Conservation (phyloP, 345 rosid species). For the Gossypium rotundifolium region DNA sequence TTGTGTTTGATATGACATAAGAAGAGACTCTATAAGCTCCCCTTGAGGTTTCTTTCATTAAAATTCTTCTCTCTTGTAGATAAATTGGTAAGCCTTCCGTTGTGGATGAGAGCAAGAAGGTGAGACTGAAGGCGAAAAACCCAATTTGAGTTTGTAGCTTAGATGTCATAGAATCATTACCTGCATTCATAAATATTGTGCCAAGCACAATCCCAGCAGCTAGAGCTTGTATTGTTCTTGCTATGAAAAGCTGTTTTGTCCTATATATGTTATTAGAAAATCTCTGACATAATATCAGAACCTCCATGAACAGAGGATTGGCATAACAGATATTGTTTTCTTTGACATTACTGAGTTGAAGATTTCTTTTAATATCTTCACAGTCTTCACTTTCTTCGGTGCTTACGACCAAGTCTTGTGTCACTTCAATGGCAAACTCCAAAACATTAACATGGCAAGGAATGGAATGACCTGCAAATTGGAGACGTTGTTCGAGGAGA, state of each 20-base stretch:
- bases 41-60: background rate
- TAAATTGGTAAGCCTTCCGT: background rate
- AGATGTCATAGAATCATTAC: background rate
- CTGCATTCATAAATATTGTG: slow-evolving; percentile 37
- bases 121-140: slow-evolving; percentile 3
- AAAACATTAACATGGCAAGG: background rate
- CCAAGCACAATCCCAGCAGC: slow-evolving; percentile 72
- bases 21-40: slow-evolving; percentile 1
- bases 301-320: background rate
- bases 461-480: background rate
- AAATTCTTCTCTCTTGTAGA: background rate
- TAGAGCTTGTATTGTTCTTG: slow-evolving; percentile 67
- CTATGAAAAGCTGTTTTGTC: slow-evolving; percentile 64
- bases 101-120: background rate
- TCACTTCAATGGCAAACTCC: background rate
- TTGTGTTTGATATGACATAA: background rate
- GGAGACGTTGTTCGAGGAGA: background rate
- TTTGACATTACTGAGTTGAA: background rate
- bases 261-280: slow-evolving; percentile 62
- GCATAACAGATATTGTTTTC: background rate
- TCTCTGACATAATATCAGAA: background rate
- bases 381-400: background rate
- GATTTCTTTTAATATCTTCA: background rate
- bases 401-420: background rate
- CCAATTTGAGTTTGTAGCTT: background rate